A percentile compares a stretch with the other conserved stretches of the same genome.
Conservation (phyloP, 495 filamentous ascomycete species). For the Apodospora peruviana region DNA sequence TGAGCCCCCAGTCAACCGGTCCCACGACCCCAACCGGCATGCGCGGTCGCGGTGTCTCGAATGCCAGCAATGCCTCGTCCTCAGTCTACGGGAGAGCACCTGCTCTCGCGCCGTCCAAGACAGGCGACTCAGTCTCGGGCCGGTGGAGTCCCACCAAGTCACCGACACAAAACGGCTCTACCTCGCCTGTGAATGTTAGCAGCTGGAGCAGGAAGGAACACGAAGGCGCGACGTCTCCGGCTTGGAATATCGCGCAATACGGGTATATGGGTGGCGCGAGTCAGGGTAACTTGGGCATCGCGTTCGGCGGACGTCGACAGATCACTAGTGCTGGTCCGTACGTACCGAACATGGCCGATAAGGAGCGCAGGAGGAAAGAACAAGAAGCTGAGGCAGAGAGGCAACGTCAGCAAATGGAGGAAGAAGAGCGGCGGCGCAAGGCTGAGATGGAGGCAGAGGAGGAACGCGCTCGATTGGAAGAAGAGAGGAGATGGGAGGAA, state of each 20-base stretch:
- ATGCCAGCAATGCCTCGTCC: constrained; percentile 59
- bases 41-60: constrained; percentile 59
- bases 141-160: constrained; percentile 59
- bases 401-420: constrained; percentile 54
- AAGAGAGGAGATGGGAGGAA: constrained; percentile 76
- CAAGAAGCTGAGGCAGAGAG: constrained; percentile 53
- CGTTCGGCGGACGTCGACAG: constrained; percentile 85
- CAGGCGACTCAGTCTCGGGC: constrained; percentile 47
- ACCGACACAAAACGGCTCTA: constrained; percentile 31
- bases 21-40: constrained; percentile 40
- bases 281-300: constrained; percentile 89
- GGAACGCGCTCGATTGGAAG: constrained; percentile 58
- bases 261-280: constrained; percentile 98
- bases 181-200: constrained; percentile 52
- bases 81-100: constrained; percentile 39
- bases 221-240: constrained; percentile 73
- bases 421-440: constrained; percentile 56
- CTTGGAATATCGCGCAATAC: constrained; percentile 99
- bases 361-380: constrained; percentile 48
- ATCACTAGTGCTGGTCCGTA: constrained; percentile 78
- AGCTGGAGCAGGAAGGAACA: constrained; percentile 88
- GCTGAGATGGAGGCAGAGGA: constrained; percentile 65
- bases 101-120: constrained; percentile 37
- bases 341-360: constrained; percentile 63
- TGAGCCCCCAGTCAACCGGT: constrained; percentile 71